Percentiles rank a stretch among this genome's conserved stretches.
phyloP scores from a whole-genome alignment of 345 rosid species.

The Salix viminalis region DNA sequence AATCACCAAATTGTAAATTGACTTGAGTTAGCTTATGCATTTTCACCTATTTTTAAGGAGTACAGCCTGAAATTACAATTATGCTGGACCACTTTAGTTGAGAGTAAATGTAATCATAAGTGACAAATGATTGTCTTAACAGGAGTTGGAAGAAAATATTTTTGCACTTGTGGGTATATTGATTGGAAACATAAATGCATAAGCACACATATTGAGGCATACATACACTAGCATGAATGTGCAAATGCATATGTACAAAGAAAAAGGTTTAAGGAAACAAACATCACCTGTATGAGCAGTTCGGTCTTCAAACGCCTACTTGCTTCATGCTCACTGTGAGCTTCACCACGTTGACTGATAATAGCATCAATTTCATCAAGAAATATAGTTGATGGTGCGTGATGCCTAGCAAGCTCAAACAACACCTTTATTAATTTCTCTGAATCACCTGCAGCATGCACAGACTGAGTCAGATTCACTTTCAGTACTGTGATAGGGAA shows the following conservation, averaged over 20 bases:
- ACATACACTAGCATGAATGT: not conserved
- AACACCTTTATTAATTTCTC: slow-evolving; percentile 89
- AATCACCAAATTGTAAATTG: too few species aligned
- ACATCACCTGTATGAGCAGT: slow-evolving; percentile 87
- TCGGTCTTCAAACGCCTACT: slow-evolving; percentile 98
- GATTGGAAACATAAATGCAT: not conserved
- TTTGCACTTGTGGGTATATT: not conserved
- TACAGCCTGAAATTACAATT: not conserved
- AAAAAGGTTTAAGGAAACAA: slow-evolving; percentile 4
- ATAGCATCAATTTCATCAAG: slow-evolving; percentile 97
- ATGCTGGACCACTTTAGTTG: not conserved
- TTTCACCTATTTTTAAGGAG: not conserved
- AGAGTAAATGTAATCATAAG: not conserved
- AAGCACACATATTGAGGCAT: not conserved
- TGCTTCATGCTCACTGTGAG: slow-evolving; percentile 94
- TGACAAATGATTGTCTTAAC: not conserved
- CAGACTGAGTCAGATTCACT: slow-evolving; percentile 15
- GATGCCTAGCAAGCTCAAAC: slow-evolving; percentile 96
- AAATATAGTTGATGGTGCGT: slow-evolving; percentile 93
- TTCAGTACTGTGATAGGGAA: not conserved
- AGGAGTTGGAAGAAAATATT: not conserved
- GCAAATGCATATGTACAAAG: not conserved
- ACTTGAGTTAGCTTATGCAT: not conserved
- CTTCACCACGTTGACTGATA: slow-evolving; percentile 96
- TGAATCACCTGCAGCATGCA: slow-evolving; percentile 72